phyloP scores from a whole-genome alignment of 352 stramenopile genomes.

The Phytophthora tubulina region DNA sequence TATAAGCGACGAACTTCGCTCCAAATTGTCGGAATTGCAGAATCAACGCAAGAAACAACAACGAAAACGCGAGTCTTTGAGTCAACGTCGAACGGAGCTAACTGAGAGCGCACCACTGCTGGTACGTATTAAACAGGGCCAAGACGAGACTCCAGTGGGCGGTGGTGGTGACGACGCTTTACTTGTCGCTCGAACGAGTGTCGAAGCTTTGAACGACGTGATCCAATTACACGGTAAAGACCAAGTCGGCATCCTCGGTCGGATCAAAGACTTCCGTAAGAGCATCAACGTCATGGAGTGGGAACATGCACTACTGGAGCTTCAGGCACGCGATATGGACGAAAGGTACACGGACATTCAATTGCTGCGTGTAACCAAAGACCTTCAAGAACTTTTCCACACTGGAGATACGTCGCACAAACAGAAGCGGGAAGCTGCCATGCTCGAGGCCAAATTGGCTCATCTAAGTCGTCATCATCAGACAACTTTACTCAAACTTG shows the following conservation, averaged over 20 bases:
- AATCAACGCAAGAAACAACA: conserved; percentile 42
- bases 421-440: conserved; percentile 74
- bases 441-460: conserved; percentile 80
- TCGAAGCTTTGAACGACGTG: conserved; percentile 90
- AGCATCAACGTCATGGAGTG: conserved; percentile 96
- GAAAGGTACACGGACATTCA: conserved; percentile 95
- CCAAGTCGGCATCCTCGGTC: conserved; percentile 84
- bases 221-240: conserved; percentile 89
- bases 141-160: conserved; percentile 83
- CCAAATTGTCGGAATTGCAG: conserved; percentile 57
- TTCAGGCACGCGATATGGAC: conserved; percentile 89
- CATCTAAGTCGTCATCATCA: conserved; percentile 76
- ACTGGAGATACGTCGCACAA: conserved; percentile 84
- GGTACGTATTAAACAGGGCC: conserved; percentile 91
- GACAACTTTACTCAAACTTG: conserved; percentile 70
- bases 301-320: conserved; percentile 86
- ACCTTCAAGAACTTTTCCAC: conserved; percentile 92
- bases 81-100: conserved; percentile 15
- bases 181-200: conserved; percentile 78
- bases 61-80: conserved; percentile 19
- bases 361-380: conserved; percentile 93
- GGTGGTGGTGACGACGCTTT: conserved; percentile 74
- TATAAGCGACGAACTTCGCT: conserved; percentile 66
- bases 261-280: conserved; percentile 95
- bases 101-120: conserved; percentile 76